phyloP scores from a whole-genome alignment of 2,329 filamentous ascomycete species.

The Colletotrichum godetiae region DNA sequence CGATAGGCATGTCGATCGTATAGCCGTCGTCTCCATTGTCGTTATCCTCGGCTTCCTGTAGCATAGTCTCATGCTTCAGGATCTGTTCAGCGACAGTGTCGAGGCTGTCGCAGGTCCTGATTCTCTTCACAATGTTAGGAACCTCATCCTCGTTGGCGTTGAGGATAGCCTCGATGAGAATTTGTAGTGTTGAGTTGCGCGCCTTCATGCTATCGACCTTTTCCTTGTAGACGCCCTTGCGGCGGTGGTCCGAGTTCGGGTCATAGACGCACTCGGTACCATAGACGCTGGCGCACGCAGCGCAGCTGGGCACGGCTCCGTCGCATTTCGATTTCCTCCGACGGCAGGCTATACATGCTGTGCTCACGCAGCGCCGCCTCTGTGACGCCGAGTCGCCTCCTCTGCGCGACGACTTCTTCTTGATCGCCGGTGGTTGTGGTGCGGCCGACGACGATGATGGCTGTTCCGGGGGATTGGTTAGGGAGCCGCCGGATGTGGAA shows the following conservation, averaged over 20 bases:
- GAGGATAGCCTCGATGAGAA: conserved; percentile 91
- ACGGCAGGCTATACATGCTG: conserved; percentile 84
- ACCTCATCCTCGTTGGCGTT: conserved; percentile 93
- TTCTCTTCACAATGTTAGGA: conserved; percentile 81
- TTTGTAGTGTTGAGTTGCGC: conserved; percentile 86
- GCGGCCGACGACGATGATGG: conserved; percentile 5
- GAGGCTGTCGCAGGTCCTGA: conserved; percentile 83
- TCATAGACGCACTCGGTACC: conserved; percentile 93
- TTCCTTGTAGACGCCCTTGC: conserved; percentile 97
- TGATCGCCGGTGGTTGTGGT: conserved; percentile 29
- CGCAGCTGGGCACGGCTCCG: conserved; percentile 89
- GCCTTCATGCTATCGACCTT: conserved; percentile 91
- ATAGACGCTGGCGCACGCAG: conserved; percentile 96
- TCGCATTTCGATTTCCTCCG: conserved; percentile 90
- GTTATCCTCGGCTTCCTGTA: conserved; percentile 51
- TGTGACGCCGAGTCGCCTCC: conserved; percentile 59
- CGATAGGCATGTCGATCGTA: conserved; percentile 53
- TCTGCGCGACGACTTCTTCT: conserved; percentile 65
- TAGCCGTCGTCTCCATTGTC: conserved; percentile 53
- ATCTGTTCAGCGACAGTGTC: conserved; percentile 67
- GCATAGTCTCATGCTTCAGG: conserved; percentile 53
- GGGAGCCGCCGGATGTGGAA: conserved; percentile 2
- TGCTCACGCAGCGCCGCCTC: conserved; percentile 84
- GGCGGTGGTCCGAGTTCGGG: conserved; percentile 93
- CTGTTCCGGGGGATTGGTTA: not conserved